Evolutionary conservation across 23 red algal genomes (phyloP).

Genomic region (Gracilaria caudata): DNA sequence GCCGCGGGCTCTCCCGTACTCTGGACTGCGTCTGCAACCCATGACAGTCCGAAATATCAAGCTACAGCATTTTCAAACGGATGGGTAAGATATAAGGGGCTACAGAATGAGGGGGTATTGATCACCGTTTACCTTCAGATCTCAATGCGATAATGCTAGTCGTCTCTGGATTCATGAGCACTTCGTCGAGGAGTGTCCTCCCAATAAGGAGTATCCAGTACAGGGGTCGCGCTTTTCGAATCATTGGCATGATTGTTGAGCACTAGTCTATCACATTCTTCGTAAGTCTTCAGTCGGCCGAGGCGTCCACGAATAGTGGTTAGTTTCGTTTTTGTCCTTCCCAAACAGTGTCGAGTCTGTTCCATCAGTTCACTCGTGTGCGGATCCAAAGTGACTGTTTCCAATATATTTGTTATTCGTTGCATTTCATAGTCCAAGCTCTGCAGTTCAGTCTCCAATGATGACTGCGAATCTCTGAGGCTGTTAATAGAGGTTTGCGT

Average conservation of each 20-base stretch:
- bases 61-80: too few species aligned
- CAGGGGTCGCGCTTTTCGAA: background rate
- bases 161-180: background rate
- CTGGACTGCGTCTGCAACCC: too few species aligned
- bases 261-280: constrained; percentile 37
- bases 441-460: constrained; percentile 22
- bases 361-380: constrained; percentile 46
- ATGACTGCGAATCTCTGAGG: constrained; percentile 24
- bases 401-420: constrained; percentile 33
- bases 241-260: background rate
- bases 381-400: constrained; percentile 48
- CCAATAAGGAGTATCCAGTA: constrained; percentile 7
- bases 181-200: background rate
- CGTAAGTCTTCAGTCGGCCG: constrained; percentile 39
- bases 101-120: background rate
- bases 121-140: background rate
- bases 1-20: too few species aligned
- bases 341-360: constrained; percentile 26
- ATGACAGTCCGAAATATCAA: too few species aligned
- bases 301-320: constrained; percentile 48
- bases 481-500: constrained; percentile 44
- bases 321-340: constrained; percentile 40
- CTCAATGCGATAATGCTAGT: background rate
- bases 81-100: too few species aligned
- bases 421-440: constrained; percentile 39